Base-by-base conservation (phyloP, 768 basidiomycete species). In the Boletus fagicola region DNA sequence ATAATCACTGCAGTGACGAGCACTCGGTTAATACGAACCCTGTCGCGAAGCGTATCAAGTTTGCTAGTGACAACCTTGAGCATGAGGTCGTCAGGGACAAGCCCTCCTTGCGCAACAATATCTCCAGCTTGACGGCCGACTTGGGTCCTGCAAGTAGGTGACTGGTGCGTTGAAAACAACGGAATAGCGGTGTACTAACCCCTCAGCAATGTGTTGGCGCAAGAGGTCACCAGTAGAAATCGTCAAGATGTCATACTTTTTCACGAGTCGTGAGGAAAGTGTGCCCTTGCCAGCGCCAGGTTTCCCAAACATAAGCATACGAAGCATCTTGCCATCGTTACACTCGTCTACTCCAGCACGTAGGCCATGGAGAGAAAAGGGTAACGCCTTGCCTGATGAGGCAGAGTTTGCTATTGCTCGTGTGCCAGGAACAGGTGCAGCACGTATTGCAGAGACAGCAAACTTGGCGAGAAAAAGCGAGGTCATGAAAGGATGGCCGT, bases 141-240 rank as follows among this genome's bases (percentile, higher is more conserved):
- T 30, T 84, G 80, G 1, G 90, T 91, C 60, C 86, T 84, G 40
- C 33, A 53, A 47, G 13, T 1, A n/a, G 26, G 49, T 63, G 55
- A 60, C 51, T 42, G 42, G 22, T 31, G 42, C 43, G n/a, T 39
- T 5, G 15, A 38, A 16, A 22, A 24, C 11, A 10, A 47, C 18
- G 33, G 36, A 36, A 31, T 9, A n/a, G 43, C 30, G 8, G 18
- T 9, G 15, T 30, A 45, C 43, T 44, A 11, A 46, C 74, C 77
- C 75, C 62, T 90, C 84, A 15, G 81, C 78, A 57, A 97, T 93
- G 62, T 97, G 90, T 61, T 89, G 87, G 60, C 94, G 79, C 63
- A 97, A 75, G 39, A 95, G 76, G 69, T 97, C 94, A 10, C 93
- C 94, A 2, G 90, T 89, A 9, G 90, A 92, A 49, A 95, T 73